These are phyloP conservation scores for Clausena lansium DNA, from an alignment of 345 rosid species.

Conservation along the genomic window DNA sequence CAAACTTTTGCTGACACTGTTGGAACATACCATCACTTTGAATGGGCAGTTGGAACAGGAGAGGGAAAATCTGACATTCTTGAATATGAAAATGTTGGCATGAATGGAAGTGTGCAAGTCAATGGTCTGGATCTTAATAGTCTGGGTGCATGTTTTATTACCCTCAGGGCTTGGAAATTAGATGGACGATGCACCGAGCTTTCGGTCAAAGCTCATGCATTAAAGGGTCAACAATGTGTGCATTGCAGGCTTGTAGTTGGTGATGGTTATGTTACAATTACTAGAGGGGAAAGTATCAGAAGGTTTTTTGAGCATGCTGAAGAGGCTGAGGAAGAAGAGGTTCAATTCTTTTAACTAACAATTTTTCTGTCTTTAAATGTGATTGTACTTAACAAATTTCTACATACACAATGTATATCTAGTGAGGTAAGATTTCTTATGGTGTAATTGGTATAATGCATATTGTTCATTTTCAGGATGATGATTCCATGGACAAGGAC, in stretches of 20 bases:
- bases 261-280: constrained; percentile 83
- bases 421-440: background rate
- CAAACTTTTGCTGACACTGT: constrained; percentile 67
- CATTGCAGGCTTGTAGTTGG: constrained; percentile 94
- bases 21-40: constrained; percentile 81
- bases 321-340: constrained; percentile 99
- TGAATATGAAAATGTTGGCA: constrained; percentile 84
- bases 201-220: constrained; percentile 87
- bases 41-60: constrained; percentile 94
- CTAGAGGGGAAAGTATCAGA: constrained; percentile 75
- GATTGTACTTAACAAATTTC: background rate
- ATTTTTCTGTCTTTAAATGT: background rate
- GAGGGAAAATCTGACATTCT: constrained; percentile 86
- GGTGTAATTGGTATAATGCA: background rate
- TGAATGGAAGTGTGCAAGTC: constrained; percentile 55
- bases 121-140: constrained; percentile 69
- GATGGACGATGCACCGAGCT: constrained; percentile 80
- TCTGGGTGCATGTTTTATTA: constrained; percentile 69
- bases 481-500: constrained; percentile 89
- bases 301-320: constrained; percentile 95
- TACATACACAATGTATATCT: background rate
- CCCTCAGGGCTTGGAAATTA: constrained; percentile 76
- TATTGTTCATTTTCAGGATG: constrained; percentile 59
- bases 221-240: constrained; percentile 81
- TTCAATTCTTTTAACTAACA: constrained; percentile 12